phyloP scores from a whole-genome alignment of 768 basidiomycete species.

The Rickenella mellea region DNA sequence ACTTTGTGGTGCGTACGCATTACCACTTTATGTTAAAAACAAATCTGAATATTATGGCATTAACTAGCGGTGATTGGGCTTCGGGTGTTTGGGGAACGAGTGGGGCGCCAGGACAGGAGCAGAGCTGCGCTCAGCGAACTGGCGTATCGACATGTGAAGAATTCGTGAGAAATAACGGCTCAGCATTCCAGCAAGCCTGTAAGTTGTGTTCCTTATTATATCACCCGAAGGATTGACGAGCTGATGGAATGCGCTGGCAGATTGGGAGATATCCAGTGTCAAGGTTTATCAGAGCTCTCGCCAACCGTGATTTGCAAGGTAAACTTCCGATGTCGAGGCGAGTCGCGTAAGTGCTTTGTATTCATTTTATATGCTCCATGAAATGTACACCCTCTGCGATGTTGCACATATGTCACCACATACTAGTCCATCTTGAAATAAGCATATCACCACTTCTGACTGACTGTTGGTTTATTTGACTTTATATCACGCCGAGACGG shows the following conservation, averaged over 20 bases:
- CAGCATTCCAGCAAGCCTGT: constrained; percentile 71
- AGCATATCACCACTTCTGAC: too few species aligned
- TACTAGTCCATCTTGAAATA: too few species aligned
- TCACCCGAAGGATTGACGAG: too few species aligned
- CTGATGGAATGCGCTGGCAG: constrained; percentile 25
- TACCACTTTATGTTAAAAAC: too few species aligned
- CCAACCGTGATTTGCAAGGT: not conserved
- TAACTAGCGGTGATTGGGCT: constrained; percentile 94
- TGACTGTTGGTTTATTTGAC: too few species aligned
- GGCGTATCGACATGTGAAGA: constrained; percentile 74
- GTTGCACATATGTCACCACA: too few species aligned
- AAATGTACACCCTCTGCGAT: too few species aligned
- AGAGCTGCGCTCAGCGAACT: constrained; percentile 78
- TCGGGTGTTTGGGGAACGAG: constrained; percentile 61
- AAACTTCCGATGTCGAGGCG: too few species aligned
- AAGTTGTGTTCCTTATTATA: constrained; percentile 28
- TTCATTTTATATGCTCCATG: too few species aligned
- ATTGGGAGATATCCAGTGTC: constrained; percentile 76
- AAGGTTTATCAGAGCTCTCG: constrained; percentile 52
- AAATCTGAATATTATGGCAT: too few species aligned
- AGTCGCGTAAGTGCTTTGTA: too few species aligned
- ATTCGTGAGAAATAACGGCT: constrained; percentile 67
- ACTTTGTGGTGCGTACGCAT: constrained; percentile 71
- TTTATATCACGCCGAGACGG: too few species aligned
- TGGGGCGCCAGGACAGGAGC: constrained; percentile 78